A percentile compares a stretch with the other conserved stretches of the same genome.
phyloP scores from a whole-genome alignment of 75 land plant genomes.

The Gnetum montanum region DNA sequence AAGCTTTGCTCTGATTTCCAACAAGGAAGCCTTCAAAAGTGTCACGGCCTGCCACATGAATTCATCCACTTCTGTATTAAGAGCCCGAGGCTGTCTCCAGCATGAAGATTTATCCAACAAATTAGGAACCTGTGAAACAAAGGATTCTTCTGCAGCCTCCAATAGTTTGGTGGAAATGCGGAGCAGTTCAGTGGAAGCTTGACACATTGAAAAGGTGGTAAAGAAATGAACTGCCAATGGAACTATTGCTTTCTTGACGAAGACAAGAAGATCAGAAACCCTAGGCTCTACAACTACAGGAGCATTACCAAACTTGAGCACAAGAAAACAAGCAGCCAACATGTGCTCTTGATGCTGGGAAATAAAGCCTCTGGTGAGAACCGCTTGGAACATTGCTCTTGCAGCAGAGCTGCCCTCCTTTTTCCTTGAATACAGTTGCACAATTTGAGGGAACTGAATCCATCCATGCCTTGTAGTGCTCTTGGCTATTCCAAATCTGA shows the following conservation, averaged over 20 bases:
- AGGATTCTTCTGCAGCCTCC: slow-evolving; percentile 65
- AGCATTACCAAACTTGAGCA: slow-evolving; percentile 63
- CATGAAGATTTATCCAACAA: slow-evolving; percentile 63
- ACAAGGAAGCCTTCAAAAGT: slow-evolving; percentile 56
- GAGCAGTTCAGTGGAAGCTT: slow-evolving; percentile 68
- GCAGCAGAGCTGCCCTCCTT: slow-evolving; percentile 43
- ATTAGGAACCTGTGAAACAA: slow-evolving; percentile 58
- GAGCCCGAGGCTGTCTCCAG: slow-evolving; percentile 30
- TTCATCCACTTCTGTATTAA: slow-evolving; percentile 51
- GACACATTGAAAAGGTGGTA: slow-evolving; percentile 55
- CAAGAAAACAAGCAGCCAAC: slow-evolving; percentile 85
- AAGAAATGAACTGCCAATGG: slow-evolving; percentile 70
- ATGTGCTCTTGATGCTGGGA: slow-evolving; percentile 50
- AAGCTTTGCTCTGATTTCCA: slow-evolving; percentile 74
- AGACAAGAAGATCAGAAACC: slow-evolving; percentile 52
- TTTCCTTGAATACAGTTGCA: slow-evolving; percentile 62
- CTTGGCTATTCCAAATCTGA: slow-evolving; percentile 67
- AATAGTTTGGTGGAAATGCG: slow-evolving; percentile 51
- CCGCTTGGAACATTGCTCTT: slow-evolving; percentile 50
- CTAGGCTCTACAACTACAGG: slow-evolving; percentile 50
- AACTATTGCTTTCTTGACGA: slow-evolving; percentile 49
- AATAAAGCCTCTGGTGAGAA: slow-evolving; percentile 34
- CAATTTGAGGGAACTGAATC: slow-evolving; percentile 48
- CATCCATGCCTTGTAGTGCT: slow-evolving; percentile 34
- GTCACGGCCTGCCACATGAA: slow-evolving; percentile 76